These are phyloP conservation scores for Sarocladium kiliense DNA, from an alignment of 2,329 filamentous ascomycete species.

Conservation along the genomic window DNA sequence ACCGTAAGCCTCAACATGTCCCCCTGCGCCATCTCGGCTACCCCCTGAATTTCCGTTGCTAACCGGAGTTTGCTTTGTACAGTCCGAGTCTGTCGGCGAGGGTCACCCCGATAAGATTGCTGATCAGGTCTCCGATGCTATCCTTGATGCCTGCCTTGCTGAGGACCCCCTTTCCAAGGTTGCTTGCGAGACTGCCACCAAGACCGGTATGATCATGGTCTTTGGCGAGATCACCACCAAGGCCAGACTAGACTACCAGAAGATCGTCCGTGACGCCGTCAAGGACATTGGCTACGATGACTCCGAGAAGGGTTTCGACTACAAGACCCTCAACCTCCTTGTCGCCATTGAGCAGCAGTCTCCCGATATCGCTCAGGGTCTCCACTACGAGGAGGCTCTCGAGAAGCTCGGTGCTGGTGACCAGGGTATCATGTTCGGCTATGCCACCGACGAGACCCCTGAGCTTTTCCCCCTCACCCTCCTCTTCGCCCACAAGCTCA, in stretches of 20 bases:
- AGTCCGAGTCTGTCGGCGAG: conserved; percentile 85
- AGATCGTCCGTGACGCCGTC: conserved; percentile 88
- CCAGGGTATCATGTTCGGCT: conserved; percentile 99
- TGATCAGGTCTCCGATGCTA: conserved; percentile 96
- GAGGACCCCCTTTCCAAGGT: conserved; percentile 98
- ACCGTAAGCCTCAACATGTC: conserved; percentile 47
- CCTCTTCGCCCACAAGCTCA: conserved; percentile 93
- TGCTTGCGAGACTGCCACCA: conserved; percentile 98
- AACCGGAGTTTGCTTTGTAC: conserved; percentile 14
- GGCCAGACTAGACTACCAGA: conserved; percentile 94
- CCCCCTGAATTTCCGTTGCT: conserved; percentile 15
- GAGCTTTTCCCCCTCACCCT: conserved; percentile 94
- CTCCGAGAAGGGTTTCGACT: conserved; percentile 97
- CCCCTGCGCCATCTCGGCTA: conserved; percentile 4
- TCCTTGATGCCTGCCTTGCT: conserved; percentile 94
- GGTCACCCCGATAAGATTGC: conserved; percentile 96
- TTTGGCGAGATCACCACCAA: conserved; percentile 99
- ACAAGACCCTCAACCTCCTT: conserved; percentile 99
- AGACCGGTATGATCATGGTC: conserved; percentile 99
- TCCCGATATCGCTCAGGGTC: conserved; percentile 96
- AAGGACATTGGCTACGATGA: conserved; percentile 99
- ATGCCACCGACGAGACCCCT: conserved; percentile 98
- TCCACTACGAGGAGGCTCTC: conserved; percentile 95
- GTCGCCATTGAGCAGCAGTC: conserved; percentile 99
- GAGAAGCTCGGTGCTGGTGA: conserved; percentile 98